Base-by-base conservation (phyloP, 2,329 filamentous ascomycete species). In the Diaporthe caulivora region DNA sequence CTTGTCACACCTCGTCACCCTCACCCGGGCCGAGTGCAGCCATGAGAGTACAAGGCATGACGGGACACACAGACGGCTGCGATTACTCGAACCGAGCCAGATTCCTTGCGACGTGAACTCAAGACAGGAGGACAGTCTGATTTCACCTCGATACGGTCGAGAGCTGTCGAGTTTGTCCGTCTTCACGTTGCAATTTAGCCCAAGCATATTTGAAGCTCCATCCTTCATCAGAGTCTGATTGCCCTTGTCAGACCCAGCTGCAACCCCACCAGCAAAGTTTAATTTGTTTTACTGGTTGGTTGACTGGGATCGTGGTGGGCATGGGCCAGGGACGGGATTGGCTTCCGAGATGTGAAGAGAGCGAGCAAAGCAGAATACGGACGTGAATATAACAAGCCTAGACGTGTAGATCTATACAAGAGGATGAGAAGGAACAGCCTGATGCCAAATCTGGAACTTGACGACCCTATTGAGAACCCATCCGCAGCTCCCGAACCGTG, bases 191-290 rank as follows among this genome's bases (percentile, higher is more conserved):
- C 37, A 40, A 34, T 34, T 4, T 47, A 21, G 17, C 37, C 24
- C n/a, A 44, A 15, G 5, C 1, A 47, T 15, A 15, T 49, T 8
- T 26, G 62, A 67, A 40, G 44, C 62, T 53, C 62, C 62, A 53
- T 47, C 40, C 62, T 67, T 67, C 62, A 53, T 67, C 62, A 67
- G 44, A 67, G 62, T 49, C 44, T 67, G 62, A 67, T 26, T 67
- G 47, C 31, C 62, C 62, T 67, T 51, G 47, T 53, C 62, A 40
- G 47, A 67, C 47, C 62, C 47, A 53, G 34, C 13, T 53, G 62
- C 62, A 67, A 67, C 62, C 62, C 62, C 62, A 67, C 47, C 47
- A 67, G 47, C n/a, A 17, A 67, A 67, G 44, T 67, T 40, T 67
- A 67, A 67, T 53, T 34, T 67, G 47, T 53, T 40, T 53, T 37